Evolutionary conservation across 2,329 filamentous ascomycete species (phyloP).

Genomic region (Didymellaceae sp.): DNA sequence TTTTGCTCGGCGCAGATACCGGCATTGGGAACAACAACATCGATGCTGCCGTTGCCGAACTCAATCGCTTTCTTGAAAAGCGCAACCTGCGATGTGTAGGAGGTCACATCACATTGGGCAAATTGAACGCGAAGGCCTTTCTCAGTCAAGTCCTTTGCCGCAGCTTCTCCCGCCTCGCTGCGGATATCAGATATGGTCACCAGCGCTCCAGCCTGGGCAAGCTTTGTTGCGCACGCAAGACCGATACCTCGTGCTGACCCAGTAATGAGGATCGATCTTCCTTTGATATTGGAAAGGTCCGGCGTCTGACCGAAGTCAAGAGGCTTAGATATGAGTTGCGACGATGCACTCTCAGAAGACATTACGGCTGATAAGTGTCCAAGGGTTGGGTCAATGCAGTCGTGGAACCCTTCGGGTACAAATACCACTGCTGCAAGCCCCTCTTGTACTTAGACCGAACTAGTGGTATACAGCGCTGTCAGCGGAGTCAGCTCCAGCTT

Average conservation of each 20-base stretch:
- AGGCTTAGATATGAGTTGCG: conserved; percentile 7
- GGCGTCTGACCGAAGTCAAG: conserved; percentile 20
- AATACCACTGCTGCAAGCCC: not conserved
- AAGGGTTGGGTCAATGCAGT: too few relatives aligned
- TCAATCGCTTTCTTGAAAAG: conserved; percentile 41
- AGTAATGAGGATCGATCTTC: conserved; percentile 33
- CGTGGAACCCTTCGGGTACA: too few relatives aligned
- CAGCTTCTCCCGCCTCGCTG: conserved; percentile 17
- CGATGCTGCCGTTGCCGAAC: conserved; percentile 34
- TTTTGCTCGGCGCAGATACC: conserved; percentile 35
- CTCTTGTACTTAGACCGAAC: not conserved
- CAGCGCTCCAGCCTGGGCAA: conserved; percentile 30
- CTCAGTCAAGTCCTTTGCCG: conserved; percentile 17
- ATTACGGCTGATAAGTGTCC: not conserved
- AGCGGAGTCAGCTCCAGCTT: not conserved
- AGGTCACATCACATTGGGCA: conserved; percentile 39
- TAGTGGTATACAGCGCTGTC: not conserved
- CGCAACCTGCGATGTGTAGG: conserved; percentile 34
- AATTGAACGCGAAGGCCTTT: conserved; percentile 36
- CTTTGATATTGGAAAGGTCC: conserved; percentile 24
- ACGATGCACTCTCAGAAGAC: not conserved
- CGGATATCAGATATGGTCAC: conserved; percentile 37
- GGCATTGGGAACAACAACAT: conserved; percentile 42
- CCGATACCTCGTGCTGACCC: conserved; percentile 38
- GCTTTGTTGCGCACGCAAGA: conserved; percentile 25